Conservation (phyloP, 1,284 basidiomycete species). For the Ceratobasidium theobromae region DNA sequence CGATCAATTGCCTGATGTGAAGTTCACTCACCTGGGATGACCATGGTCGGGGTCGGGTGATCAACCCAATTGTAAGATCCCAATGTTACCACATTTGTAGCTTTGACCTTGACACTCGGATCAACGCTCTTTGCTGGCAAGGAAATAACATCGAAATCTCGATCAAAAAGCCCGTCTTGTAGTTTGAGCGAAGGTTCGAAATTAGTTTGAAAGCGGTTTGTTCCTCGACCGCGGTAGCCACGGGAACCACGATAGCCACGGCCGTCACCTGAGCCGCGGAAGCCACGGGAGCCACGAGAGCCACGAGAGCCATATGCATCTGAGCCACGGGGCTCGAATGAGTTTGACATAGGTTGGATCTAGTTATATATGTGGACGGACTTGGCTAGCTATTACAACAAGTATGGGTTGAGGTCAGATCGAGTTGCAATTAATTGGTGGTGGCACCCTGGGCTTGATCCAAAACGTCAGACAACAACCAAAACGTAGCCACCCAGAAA, state of each 20-base stretch:
- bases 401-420: neutral
- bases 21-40: slow-evolving; percentile 11
- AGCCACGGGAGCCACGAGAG: neutral
- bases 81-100: slow-evolving; percentile 1
- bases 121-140: neutral
- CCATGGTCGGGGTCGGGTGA: slow-evolving; percentile 3
- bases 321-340: too few species aligned
- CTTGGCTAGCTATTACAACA: too few species aligned
- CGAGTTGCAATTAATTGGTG: neutral
- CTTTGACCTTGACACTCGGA: neutral
- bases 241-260: neutral
- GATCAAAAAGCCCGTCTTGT: neutral
- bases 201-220: slow-evolving; percentile 3
- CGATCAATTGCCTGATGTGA: neutral
- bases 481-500: slow-evolving; percentile 4
- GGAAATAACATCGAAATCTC: neutral
- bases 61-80: slow-evolving; percentile 27
- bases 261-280: too few species aligned
- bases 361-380: too few species aligned
- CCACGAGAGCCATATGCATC: too few species aligned
- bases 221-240: slow-evolving; percentile 1
- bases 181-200: neutral
- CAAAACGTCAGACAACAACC: slow-evolving; percentile 7
- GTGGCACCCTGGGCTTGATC: too few species aligned
- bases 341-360: too few species aligned